These are phyloP conservation scores for Chytriomyces hyalinus DNA, from an alignment of 192 early-diverging fungal species.

Conservation along the genomic window DNA sequence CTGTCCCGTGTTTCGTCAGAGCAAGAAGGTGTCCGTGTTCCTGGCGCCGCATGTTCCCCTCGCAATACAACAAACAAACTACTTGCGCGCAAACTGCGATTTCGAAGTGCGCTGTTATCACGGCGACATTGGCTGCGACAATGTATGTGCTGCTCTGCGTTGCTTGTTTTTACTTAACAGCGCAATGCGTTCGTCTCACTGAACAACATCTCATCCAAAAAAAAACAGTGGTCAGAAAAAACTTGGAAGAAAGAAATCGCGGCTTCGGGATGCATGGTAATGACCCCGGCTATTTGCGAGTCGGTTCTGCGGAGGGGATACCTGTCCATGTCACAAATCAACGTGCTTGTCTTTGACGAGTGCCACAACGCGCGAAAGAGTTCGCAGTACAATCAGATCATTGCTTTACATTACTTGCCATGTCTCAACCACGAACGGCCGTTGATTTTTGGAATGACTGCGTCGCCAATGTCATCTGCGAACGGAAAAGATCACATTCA, in stretches of 20 bases:
- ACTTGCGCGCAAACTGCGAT: constrained; percentile 71
- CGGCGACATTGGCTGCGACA: constrained; percentile 70
- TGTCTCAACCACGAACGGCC: constrained; percentile 60
- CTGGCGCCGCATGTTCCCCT: constrained; percentile 86
- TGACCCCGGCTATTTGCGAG: constrained; percentile 86
- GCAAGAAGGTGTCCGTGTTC: constrained; percentile 54
- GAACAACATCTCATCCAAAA: neutral
- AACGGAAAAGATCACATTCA: constrained; percentile 13
- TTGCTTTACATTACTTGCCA: constrained; percentile 79
- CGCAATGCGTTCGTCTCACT: neutral
- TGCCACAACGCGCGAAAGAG: constrained; percentile 84
- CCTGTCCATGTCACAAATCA: constrained; percentile 69
- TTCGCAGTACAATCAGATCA: constrained; percentile 79
- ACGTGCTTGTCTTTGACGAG: constrained; percentile 91
- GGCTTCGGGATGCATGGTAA: constrained; percentile 74
- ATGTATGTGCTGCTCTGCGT: constrained; percentile 18
- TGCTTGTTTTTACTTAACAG: neutral
- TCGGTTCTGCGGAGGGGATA: constrained; percentile 77
- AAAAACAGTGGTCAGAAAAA: constrained; percentile 52
- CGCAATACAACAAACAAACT: constrained; percentile 81
- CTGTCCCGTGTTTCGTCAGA: no score
- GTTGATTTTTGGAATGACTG: constrained; percentile 90
- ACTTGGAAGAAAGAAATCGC: constrained; percentile 67
- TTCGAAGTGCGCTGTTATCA: constrained; percentile 66
- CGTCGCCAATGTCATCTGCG: constrained; percentile 71